Evolutionary conservation across 352 stramenopile genomes (phyloP), one percentile per base, ranked within the genome.

Genomic region (Globisporangium apiculatum): DNA sequence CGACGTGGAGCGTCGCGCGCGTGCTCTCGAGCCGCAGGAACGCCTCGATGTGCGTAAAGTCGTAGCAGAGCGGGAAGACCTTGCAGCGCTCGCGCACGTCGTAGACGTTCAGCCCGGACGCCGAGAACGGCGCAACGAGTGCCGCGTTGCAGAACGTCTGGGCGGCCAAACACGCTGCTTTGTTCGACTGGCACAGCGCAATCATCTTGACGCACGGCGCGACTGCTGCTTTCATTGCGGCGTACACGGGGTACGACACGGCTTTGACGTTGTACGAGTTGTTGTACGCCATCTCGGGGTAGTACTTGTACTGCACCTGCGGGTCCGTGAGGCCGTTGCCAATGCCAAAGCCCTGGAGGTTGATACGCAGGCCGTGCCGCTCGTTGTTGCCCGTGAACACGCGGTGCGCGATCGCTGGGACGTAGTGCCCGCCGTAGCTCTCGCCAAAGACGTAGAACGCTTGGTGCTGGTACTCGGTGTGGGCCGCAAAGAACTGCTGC

Each of bases 261-360:
- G 89, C 59, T 49, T 79, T 76, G 49, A 89, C 60, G 50, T 89
- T 89, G 69, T 90, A 92, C 48, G 61, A 53, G 54, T 94, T 92
- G 54, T 94, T 94, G 59, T 69, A 61, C 0, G 72, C 71, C 77
- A 91, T 92, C 59, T 91, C 76, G 4, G 73, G 69, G 45, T 67
- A 83, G 69, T 91, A 66, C 48, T 76, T 58, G 58, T 86, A 87
- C 66, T 92, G 83, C 49, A 83, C 66, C 2, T 75, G 62, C 15
- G 83, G 73, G 58, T 91, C 68, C 1, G 79, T 90, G 43, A 87
- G 58, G 8, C 82, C 84, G 55, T 94, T 94, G 48, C 84, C 84
- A 45, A 94, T 75, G 3, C 77, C 73, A 53, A 94, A 74, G 15
- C 81, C 81, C 14, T 71, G 58, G 37, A 94, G 59, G 38, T 81